Evolutionary conservation across 805 yeast genomes (phyloP).

Genomic region (Metahyphopichia silvanorum): DNA sequence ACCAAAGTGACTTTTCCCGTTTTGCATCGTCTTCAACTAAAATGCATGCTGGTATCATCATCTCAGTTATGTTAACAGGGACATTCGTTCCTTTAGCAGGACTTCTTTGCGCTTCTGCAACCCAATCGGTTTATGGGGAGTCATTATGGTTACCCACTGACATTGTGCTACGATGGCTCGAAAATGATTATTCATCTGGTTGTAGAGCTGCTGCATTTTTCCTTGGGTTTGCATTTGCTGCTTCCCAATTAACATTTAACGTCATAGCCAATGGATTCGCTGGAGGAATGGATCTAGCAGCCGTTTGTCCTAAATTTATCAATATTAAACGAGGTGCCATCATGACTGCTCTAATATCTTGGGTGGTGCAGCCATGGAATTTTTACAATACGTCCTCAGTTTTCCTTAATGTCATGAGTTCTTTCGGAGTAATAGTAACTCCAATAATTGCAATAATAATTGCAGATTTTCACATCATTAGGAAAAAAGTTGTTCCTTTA

Average conservation of each 20-base stretch:
- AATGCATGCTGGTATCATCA: slow-evolving; percentile 50
- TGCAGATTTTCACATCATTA: slow-evolving; percentile 32
- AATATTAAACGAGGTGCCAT: slow-evolving; percentile 43
- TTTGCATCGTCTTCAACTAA: slow-evolving; percentile 46
- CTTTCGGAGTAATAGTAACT: slow-evolving; percentile 35
- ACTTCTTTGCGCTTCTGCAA: slow-evolving; percentile 71
- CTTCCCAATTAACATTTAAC: slow-evolving; percentile 36
- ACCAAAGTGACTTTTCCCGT: slow-evolving; percentile 60
- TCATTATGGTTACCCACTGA: slow-evolving; percentile 67
- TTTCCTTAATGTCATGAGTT: slow-evolving; percentile 31
- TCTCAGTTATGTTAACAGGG: slow-evolving; percentile 52
- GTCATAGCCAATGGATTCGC: slow-evolving; percentile 40
- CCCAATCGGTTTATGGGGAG: slow-evolving; percentile 55
- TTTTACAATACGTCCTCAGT: slow-evolving; percentile 30
- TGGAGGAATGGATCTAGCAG: slow-evolving; percentile 48
- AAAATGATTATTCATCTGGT: slow-evolving; percentile 6
- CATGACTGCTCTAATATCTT: slow-evolving; percentile 23
- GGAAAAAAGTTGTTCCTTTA: slow-evolving; percentile 35
- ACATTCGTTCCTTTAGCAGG: slow-evolving; percentile 35
- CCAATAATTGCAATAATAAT: slow-evolving; percentile 30
- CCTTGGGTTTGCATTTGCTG: slow-evolving; percentile 42
- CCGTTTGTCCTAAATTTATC: slow-evolving; percentile 40
- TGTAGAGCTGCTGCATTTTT: slow-evolving; percentile 60
- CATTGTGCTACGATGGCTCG: slow-evolving; percentile 5
- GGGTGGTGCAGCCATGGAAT: slow-evolving; percentile 40